phyloP scores from a whole-genome alignment of 306 rosid species.

The Abrus precatorius region DNA sequence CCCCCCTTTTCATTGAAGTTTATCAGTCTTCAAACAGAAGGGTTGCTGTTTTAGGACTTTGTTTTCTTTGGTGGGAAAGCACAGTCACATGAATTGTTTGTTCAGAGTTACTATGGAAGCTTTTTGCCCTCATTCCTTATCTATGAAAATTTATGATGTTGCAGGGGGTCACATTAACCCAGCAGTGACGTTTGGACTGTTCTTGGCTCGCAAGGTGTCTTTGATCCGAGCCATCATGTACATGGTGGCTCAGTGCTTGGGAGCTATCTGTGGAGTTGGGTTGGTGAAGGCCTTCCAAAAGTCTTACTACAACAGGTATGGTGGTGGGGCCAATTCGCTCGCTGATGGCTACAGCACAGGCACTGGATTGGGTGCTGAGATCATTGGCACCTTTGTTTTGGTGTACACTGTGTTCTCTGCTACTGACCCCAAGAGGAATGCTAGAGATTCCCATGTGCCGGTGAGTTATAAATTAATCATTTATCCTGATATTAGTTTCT shows the following conservation, averaged over 20 bases:
- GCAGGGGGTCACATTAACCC: conserved; percentile 99
- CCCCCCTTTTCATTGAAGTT: neutral
- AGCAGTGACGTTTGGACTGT: conserved; percentile 93
- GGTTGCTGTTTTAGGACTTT: neutral
- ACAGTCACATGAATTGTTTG: conserved; percentile 4
- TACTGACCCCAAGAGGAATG: conserved; percentile 91
- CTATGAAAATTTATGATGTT: neutral
- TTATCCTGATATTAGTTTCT: neutral
- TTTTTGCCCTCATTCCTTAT: neutral
- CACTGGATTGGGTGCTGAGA: conserved; percentile 84
- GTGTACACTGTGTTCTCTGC: conserved; percentile 96
- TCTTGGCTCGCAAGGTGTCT: conserved; percentile 95
- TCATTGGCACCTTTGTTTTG: conserved; percentile 86
- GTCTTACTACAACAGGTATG: conserved; percentile 55
- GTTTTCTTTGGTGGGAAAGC: neutral
- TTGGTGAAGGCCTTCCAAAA: conserved; percentile 87
- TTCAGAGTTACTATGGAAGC: neutral
- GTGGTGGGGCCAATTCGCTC: conserved; percentile 84
- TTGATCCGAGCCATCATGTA: conserved; percentile 78
- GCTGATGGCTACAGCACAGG: conserved; percentile 64
- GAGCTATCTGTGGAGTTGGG: conserved; percentile 90
- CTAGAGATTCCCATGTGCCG: conserved; percentile 95
- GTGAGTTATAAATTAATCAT: conserved; percentile 50
- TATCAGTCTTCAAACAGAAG: neutral
- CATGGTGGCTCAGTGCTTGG: conserved; percentile 90